phyloP scores from a whole-genome alignment of 202 grass and related monocot species.

The Setaria italica region DNA sequence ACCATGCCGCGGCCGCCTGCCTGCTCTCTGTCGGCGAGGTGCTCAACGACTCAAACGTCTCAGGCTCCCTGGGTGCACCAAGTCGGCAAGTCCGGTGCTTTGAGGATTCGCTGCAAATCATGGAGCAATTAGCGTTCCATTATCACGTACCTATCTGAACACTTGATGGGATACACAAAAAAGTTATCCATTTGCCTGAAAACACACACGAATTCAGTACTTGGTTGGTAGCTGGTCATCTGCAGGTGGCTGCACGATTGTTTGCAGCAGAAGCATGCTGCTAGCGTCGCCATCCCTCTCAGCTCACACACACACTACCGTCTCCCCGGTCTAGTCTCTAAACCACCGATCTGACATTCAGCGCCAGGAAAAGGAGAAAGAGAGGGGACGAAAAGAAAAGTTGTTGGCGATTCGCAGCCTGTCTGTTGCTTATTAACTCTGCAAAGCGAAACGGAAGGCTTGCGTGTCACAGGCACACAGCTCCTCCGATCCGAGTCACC shows the following conservation, averaged over 20 bases:
- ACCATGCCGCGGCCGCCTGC: not conserved
- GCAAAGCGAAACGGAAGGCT: not conserved
- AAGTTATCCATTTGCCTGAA: not conserved
- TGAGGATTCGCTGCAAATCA: not conserved
- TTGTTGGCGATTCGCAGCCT: constrained; percentile 9
- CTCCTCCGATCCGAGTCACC: not conserved
- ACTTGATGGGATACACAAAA: too few species aligned
- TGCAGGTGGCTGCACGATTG: constrained; percentile 7
- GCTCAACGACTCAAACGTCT: too few species aligned
- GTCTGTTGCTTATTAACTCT: constrained; percentile 5
- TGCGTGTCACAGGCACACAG: not conserved
- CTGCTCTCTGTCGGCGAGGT: not conserved
- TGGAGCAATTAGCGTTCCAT: not conserved
- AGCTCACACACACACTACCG: not conserved
- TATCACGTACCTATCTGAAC: not conserved
- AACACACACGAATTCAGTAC: not conserved
- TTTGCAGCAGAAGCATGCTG: constrained; percentile 34
- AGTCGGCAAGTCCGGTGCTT: too few species aligned
- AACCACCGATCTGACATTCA: constrained; percentile 25
- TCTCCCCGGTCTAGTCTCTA: constrained; percentile 6
- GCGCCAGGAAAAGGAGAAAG: not conserved
- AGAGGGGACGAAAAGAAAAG: not conserved
- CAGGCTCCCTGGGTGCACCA: too few species aligned
- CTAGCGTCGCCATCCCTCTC: too few species aligned
- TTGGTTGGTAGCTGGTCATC: not conserved